Evolutionary conservation across 805 yeast species (phyloP).

Genomic region (Starmerella bombi): DNA sequence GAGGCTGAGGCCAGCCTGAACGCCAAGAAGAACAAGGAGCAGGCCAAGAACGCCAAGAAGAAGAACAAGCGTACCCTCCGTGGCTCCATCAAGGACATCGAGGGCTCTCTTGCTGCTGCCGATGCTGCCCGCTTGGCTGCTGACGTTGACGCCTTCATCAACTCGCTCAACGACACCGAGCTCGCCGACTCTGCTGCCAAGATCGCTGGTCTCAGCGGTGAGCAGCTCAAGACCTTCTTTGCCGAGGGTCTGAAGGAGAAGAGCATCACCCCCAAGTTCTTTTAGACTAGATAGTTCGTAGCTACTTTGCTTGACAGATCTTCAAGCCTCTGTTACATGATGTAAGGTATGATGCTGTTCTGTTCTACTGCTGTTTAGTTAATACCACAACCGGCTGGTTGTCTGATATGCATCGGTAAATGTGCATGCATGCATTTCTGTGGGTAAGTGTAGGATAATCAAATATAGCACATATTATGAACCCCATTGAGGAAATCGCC

Average conservation of each 20-base stretch:
- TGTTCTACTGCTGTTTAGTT: too few relatives aligned
- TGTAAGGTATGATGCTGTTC: too few relatives aligned
- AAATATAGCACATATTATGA: too few relatives aligned
- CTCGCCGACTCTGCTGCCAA: constrained; percentile 62
- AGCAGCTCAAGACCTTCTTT: constrained; percentile 35
- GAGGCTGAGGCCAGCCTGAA: constrained; percentile 50
- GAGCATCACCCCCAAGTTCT: constrained; percentile 23
- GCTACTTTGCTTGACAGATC: not conserved
- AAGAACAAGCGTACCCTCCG: constrained; percentile 87
- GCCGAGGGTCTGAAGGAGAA: constrained; percentile 16
- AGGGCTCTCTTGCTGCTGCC: constrained; percentile 46
- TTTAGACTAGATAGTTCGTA: constrained; percentile 1
- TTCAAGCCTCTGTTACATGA: too few relatives aligned
- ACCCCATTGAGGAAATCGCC: too few relatives aligned
- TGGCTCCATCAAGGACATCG: constrained; percentile 66
- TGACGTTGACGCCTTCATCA: constrained; percentile 70
- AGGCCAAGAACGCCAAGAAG: constrained; percentile 81
- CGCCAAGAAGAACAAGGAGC: constrained; percentile 81
- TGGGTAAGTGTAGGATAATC: too few relatives aligned
- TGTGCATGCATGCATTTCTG: too few relatives aligned
- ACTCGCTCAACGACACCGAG: constrained; percentile 64
- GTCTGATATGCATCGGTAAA: too few relatives aligned
- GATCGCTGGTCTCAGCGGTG: constrained; percentile 46
- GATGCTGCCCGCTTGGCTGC: constrained; percentile 36
- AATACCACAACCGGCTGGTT: too few relatives aligned